Evolutionary conservation across 1,139 yeast species (phyloP), one percentile per base, ranked within the genome.

Genomic region (Ogataea hybrid): DNA sequence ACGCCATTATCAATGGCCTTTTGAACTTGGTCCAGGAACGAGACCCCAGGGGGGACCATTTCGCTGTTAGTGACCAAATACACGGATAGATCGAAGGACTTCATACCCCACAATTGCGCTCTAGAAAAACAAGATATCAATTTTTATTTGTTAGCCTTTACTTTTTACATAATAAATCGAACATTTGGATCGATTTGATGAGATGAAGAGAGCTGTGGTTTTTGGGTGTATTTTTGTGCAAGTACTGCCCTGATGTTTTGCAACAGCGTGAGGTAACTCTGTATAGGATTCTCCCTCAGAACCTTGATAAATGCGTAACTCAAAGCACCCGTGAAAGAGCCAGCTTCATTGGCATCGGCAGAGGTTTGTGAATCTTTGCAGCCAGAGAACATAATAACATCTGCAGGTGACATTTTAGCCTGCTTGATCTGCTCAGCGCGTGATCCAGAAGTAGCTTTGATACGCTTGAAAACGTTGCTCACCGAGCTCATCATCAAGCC

Each of bases 261-360:
- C 63, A 90, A 71, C 54, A 90, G 70, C 11, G 90, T 77, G 54
- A 88, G 63, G 61, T 84, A 90, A 23, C 84, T 73, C 67, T 89
- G 96, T 54, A 79, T 74, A 5, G 90, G 86, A 57, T 78, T 75
- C 44, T 73, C 71, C 27, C 71, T 62, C 70, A 90, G 68, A 18
- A 85, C 94, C 49, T 76, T 73, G 47, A 88, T 77, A 58, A 90
- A 89, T 1, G 97, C 85, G 73, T 84, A 88, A 38, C 95, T 84
- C 95, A 90, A 87, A 17, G 97, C 97, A 45, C 97, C 97, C 0
- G 96, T 88, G 32, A 85, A 80, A 32, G 67, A 68, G 20, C 96
- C 95, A 39, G 78, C 80, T 58, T 84, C 90, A 21, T 69, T 70
- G 1, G 97, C 85, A 62, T 88, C 96, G 5, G 96, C 96, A 45